Evolutionary conservation across 106 monocot genomes (phyloP), one percentile per base, ranked within the genome.

Genomic region (Dioscorea alata): DNA sequence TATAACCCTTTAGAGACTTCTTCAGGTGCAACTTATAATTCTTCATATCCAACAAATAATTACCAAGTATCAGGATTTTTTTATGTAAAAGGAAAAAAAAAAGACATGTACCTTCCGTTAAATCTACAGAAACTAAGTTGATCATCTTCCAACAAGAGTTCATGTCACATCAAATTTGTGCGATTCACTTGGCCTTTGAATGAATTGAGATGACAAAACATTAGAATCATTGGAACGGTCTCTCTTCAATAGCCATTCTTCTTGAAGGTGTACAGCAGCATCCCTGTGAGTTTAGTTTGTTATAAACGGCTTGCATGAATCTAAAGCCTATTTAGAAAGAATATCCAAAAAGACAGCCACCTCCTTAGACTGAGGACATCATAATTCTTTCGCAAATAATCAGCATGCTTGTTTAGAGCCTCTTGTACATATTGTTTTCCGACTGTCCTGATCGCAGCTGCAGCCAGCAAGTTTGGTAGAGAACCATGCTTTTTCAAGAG

Each of bases 351-450:
- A 71, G 25, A 32, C 12, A 53, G 8, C 31, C 81, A 97, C 97
- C 97, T 97, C 58, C 89, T 82, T 33, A 97, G 69, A 69, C 89
- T 79, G 65, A 97, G 92, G 49, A 97, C 89, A 60, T 89, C 61
- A 71, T 87, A 84, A 73, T 92, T 92, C 70, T 62, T 86, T 71
- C 97, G 63, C 64, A 97, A 61, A 79, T 85, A 85, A 81, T 99
- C 99, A 74, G 84, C 92, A 82, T 99, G 70, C 49, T 79, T 89
- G 4, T 71, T 90, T 50, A 99, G 90, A 64, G 90, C 90, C 81
- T 99, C 81, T 69, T 99, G 99, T 17, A 84, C 92, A 79, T 93
- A 99, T 64, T 83, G 75, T 63, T 85, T 99, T 17, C 89, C 99
- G 16, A 99, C 87, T 49, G 87, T 99, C 78, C 87, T 78, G 59